A percentile compares a stretch with the other conserved stretches of the same genome.
Conservation (phyloP, 768 basidiomycete species). For the Trametes gibbosa region DNA sequence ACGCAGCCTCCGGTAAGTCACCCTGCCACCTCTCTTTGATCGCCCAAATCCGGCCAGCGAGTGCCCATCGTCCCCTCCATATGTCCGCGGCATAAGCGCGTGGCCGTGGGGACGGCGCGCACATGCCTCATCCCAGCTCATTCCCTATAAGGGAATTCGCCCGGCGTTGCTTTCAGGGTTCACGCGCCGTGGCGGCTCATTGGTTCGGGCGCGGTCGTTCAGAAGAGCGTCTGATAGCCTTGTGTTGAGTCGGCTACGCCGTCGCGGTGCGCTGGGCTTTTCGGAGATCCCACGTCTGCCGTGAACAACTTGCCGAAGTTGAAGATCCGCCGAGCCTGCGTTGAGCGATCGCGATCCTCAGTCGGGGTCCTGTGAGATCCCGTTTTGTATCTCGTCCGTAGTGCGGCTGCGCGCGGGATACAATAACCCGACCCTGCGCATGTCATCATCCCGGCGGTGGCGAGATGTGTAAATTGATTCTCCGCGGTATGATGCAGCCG, state of each 20-base stretch:
- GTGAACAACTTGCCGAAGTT: background rate
- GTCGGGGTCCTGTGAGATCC: conserved; percentile 4
- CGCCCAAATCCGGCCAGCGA: background rate
- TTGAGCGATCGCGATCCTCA: conserved; percentile 9
- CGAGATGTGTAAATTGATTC: background rate
- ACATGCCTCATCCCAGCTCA: background rate
- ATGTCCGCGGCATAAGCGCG: conserved; percentile 12
- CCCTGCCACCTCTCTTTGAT: background rate
- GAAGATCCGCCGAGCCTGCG: conserved; percentile 13
- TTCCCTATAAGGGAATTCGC: conserved; percentile 5
- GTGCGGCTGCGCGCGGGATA: background rate
- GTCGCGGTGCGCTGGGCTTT: conserved; percentile 8
- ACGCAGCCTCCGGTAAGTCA: conserved; percentile 83
- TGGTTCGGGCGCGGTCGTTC: conserved; percentile 8
- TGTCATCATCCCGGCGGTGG: conserved; percentile 12
- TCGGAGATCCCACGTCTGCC: conserved; percentile 16
- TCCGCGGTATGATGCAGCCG: background rate
- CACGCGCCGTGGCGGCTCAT: conserved; percentile 5
- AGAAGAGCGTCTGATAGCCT: conserved; percentile 17
- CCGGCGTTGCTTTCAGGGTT: conserved; percentile 1
- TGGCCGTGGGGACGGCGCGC: conserved; percentile 14
- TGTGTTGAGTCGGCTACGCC: conserved; percentile 8
- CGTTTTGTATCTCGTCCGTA: conserved; percentile 3
- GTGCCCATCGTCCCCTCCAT: conserved; percentile 4
- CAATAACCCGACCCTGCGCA: background rate